Evolutionary conservation across 2,329 filamentous ascomycete species (phyloP).

Genomic region (Pleoardoris graminearum): DNA sequence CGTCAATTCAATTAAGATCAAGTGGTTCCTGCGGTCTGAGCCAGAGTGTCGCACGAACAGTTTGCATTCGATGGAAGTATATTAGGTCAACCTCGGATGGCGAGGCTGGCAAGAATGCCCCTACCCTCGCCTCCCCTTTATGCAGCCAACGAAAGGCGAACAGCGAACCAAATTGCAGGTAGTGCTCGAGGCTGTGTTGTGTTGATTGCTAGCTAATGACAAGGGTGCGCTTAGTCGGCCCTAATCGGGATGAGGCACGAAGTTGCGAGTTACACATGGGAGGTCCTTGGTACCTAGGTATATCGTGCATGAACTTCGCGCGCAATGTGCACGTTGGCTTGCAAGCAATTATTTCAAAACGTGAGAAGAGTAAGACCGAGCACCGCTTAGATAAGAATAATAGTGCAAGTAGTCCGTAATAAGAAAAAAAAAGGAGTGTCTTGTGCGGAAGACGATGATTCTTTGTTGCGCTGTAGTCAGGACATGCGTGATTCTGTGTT

Average conservation of each 20-base stretch:
- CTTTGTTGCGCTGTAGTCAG: too few species aligned
- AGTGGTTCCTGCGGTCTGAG: neutral
- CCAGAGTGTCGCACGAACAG: neutral
- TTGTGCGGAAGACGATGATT: too few species aligned
- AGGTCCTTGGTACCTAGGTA: too few species aligned
- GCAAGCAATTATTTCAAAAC: too few species aligned
- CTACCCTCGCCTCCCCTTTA: constrained; percentile 1
- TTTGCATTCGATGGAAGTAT: neutral
- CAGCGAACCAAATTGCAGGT: neutral
- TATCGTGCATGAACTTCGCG: too few species aligned
- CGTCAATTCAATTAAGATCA: too few species aligned
- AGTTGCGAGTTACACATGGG: constrained; percentile 2
- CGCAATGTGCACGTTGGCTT: too few species aligned
- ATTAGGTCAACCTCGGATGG: neutral
- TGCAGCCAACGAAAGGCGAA: neutral
- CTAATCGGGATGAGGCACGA: neutral
- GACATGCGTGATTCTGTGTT: neutral
- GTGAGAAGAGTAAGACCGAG: too few species aligned
- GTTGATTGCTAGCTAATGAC: neutral
- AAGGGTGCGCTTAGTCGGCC: neutral
- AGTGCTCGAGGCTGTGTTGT: neutral
- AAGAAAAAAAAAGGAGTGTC: too few species aligned
- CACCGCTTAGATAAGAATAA: too few species aligned
- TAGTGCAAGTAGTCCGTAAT: too few species aligned
- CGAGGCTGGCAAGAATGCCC: constrained; percentile 3